Conservation (phyloP, 225 moss, liverwort and hornwort species). For the Polytrichum commune region DNA sequence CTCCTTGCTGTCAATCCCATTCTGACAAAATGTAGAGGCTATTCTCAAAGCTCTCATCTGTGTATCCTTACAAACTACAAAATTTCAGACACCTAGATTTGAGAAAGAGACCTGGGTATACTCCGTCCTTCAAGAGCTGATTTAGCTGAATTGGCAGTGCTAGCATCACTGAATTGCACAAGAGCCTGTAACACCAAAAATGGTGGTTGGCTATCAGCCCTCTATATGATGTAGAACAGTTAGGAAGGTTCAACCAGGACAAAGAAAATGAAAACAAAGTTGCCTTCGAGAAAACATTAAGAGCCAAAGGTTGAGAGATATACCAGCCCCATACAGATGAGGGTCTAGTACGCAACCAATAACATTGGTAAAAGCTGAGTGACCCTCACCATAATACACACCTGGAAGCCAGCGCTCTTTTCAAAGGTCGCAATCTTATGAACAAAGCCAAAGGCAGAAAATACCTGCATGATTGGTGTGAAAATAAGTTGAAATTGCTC, state of each 20-base stretch:
- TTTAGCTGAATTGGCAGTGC: conserved; percentile 87
- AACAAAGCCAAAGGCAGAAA: conserved; percentile 99
- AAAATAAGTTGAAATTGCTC: conserved; percentile 37
- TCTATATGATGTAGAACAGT: neutral
- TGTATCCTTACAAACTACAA: no score
- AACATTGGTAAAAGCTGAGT: conserved; percentile 97
- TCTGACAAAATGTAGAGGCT: no score
- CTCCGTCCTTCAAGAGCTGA: conserved; percentile 97
- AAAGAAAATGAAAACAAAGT: conserved; percentile 13
- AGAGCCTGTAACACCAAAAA: conserved; percentile 64
- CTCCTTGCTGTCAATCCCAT: no score
- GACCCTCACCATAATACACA: conserved; percentile 97
- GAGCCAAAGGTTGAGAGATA: conserved; percentile 36
- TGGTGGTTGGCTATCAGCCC: conserved; percentile 6
- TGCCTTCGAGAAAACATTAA: conserved; percentile 6
- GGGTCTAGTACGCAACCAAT: conserved; percentile 41
- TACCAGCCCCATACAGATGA: conserved; percentile 47
- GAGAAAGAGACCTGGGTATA: conserved; percentile 71
- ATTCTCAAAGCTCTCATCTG: no score
- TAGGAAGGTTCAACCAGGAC: neutral
- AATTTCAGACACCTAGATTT: no score
- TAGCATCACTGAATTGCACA: conserved; percentile 97
- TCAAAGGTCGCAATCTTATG: conserved; percentile 99
- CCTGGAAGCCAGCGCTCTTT: conserved; percentile 99
- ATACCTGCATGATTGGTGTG: conserved; percentile 76